phyloP scores from a whole-genome alignment of 2,329 filamentous ascomycete genomes.

The Hypoxylon sp. region DNA sequence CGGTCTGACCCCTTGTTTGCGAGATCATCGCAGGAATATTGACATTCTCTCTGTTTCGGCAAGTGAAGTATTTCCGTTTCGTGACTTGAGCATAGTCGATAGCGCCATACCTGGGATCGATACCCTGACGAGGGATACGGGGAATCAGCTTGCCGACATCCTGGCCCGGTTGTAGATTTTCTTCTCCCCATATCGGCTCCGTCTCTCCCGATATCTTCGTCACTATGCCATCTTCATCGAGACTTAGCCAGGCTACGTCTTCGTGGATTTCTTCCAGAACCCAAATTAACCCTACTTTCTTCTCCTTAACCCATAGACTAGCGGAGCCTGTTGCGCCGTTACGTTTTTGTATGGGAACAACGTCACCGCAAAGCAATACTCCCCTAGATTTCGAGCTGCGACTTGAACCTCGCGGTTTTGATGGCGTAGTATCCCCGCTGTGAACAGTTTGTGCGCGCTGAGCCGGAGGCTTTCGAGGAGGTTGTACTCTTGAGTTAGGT shows the following conservation, averaged over 20 bases:
- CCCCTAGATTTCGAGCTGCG: constrained; percentile 82
- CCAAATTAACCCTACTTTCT: constrained; percentile 93
- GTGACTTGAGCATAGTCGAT: constrained; percentile 82
- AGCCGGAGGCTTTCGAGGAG: constrained; percentile 64
- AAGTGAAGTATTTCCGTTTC: constrained; percentile 84
- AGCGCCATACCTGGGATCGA: constrained; percentile 75
- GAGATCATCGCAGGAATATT: constrained; percentile 88
- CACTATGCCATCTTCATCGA: constrained; percentile 83
- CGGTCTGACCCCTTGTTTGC: constrained; percentile 74
- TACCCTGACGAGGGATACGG: constrained; percentile 80
- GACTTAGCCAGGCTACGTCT: constrained; percentile 81
- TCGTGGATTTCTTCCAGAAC: constrained; percentile 98
- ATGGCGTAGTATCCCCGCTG: constrained; percentile 65
- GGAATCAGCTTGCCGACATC: constrained; percentile 85
- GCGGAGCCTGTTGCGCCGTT: constrained; percentile 93
- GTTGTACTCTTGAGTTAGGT: constrained; percentile 70
- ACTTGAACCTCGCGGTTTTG: constrained; percentile 68
- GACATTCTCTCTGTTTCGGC: constrained; percentile 78
- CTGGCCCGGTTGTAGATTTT: constrained; percentile 73
- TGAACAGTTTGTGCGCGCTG: constrained; percentile 74
- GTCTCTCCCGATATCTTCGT: constrained; percentile 78
- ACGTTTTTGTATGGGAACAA: constrained; percentile 97
- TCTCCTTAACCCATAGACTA: constrained; percentile 99
- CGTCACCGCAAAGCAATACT: constrained; percentile 93
- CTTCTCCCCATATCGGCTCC: constrained; percentile 86